A percentile compares a stretch with the other conserved stretches of the same genome.
These are phyloP conservation scores for Talaromyces islandicus DNA, from an alignment of 2,329 filamentous ascomycete genomes.

Conservation along the genomic window DNA sequence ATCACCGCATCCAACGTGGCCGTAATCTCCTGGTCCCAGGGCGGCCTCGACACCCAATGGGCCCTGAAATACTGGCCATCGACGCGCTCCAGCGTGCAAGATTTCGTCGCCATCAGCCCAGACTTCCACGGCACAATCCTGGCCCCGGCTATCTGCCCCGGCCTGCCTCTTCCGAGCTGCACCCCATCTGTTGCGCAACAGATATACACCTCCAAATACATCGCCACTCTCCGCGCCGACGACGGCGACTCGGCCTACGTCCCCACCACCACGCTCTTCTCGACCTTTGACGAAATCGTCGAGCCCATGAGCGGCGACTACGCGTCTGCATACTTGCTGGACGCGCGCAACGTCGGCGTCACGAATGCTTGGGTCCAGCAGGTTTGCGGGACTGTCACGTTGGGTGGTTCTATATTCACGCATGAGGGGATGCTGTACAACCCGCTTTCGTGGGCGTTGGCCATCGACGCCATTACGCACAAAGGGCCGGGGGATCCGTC, in stretches of 20 bases:
- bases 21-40: constrained; percentile 52
- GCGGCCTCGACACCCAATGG: constrained; percentile 52
- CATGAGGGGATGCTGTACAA: constrained; percentile 50
- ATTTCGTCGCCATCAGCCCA: constrained; percentile 48
- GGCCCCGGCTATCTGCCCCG: background rate
- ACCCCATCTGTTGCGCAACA: constrained; percentile 44
- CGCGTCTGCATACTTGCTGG: constrained; percentile 41
- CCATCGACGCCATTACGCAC: constrained; percentile 45
- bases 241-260: constrained; percentile 50
- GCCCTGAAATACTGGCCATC: constrained; percentile 54
- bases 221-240: constrained; percentile 36
- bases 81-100: constrained; percentile 38
- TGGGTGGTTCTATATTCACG: constrained; percentile 32
- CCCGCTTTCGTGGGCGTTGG: constrained; percentile 36
- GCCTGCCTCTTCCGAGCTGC: background rate
- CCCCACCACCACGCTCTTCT: constrained; percentile 51
- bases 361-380: constrained; percentile 47
- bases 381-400: constrained; percentile 27
- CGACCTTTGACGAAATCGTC: constrained; percentile 47
- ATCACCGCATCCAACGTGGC: constrained; percentile 32
- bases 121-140: constrained; percentile 43
- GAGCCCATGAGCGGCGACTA: constrained; percentile 42
- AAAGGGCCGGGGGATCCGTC: constrained; percentile 38
- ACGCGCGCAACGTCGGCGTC: constrained; percentile 41
- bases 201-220: constrained; percentile 38